Base-by-base conservation (phyloP, 2,329 filamentous ascomycete genomes). In the Nemania abortiva region DNA sequence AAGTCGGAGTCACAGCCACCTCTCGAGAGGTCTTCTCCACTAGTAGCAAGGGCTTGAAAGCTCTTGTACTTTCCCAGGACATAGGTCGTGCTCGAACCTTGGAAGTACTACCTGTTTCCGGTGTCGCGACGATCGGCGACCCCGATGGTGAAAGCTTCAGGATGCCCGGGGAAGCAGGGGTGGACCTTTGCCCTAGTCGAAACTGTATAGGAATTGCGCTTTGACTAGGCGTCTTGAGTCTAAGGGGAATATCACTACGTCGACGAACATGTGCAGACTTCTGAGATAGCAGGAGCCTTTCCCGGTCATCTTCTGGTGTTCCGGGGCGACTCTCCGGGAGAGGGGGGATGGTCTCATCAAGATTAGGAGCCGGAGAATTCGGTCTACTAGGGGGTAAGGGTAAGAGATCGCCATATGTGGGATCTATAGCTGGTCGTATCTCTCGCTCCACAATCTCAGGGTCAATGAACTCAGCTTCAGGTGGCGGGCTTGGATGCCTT, bases 31-130 rank as follows among this genome's bases (percentile, higher is more conserved):
- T 83, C 71, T 83, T 89, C 79, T 97, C 92, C 6, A 97, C 88
- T 24, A 97, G 89, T 80, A 92, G 95, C 9, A 98, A 82, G 0
- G 95, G 95, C 73, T 92, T 90, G 75, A 95, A 91, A 77, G 96
- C 93, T 63, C 87, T 87, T 20, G 85, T 86, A 71, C 81, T 88
- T 53, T 90, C 88, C 88, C 88, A 90, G 0, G 88, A 90, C 13
- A 82, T 88, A 13, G 88, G 88, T 5, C 89, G 84, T 24, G 83
- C 75, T 50, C 81, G 77, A 58, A 81, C 79, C 73, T 81, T 84
- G 15, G 74, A 73, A 15, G 79, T 72, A 37, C 77, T 77, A 64
- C 72, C 75, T 20, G 77, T 69, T 71, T 85, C 82, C 5, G 77
- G 68, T 56, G 77, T 77, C 0, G 76, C 71, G n/a, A 76, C 72